A percentile compares a stretch with the other conserved stretches of the same genome.
These are phyloP conservation scores for Yueomyces sinensis DNA, from an alignment of 805 yeast species.

Conservation along the genomic window DNA sequence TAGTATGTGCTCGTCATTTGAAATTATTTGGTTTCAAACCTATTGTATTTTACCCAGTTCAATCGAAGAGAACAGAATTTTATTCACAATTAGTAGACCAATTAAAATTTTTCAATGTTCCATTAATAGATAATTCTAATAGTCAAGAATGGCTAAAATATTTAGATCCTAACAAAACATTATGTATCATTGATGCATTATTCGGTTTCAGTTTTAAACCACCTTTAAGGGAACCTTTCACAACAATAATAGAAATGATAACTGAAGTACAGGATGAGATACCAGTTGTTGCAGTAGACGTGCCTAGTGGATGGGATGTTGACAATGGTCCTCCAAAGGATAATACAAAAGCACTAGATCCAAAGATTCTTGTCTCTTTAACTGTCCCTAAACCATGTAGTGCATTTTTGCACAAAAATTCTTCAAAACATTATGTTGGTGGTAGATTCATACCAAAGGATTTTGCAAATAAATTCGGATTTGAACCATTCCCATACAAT, in stretches of 20 bases:
- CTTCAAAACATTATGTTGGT: slow-evolving; percentile 60
- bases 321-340: slow-evolving; percentile 59
- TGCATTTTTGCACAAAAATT: slow-evolving; percentile 30
- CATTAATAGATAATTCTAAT: slow-evolving; percentile 34
- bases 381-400: slow-evolving; percentile 95
- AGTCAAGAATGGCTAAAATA: slow-evolving; percentile 18
- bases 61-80: slow-evolving; percentile 37
- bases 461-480: slow-evolving; percentile 62
- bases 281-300: slow-evolving; percentile 72
- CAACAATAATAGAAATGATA: slow-evolving; percentile 31
- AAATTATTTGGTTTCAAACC: slow-evolving; percentile 71
- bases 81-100: slow-evolving; percentile 54
- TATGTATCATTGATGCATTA: slow-evolving; percentile 61
- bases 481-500: slow-evolving; percentile 48
- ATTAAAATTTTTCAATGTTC: slow-evolving; percentile 48
- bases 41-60: slow-evolving; percentile 66
- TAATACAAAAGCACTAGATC: slow-evolving; percentile 29
- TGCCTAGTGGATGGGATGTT: slow-evolving; percentile 97
- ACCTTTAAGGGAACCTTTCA: slow-evolving; percentile 73
- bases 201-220: slow-evolving; percentile 93
- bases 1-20: slow-evolving; percentile 89
- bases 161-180: slow-evolving; percentile 24
- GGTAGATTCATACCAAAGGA: slow-evolving; percentile 67
- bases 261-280: slow-evolving; percentile 21
- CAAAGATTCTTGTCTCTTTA: slow-evolving; percentile 61